These are phyloP conservation scores for Fusarium tanahbumbuense DNA, from an alignment of 2,329 filamentous ascomycete genomes.

Conservation along the genomic window DNA sequence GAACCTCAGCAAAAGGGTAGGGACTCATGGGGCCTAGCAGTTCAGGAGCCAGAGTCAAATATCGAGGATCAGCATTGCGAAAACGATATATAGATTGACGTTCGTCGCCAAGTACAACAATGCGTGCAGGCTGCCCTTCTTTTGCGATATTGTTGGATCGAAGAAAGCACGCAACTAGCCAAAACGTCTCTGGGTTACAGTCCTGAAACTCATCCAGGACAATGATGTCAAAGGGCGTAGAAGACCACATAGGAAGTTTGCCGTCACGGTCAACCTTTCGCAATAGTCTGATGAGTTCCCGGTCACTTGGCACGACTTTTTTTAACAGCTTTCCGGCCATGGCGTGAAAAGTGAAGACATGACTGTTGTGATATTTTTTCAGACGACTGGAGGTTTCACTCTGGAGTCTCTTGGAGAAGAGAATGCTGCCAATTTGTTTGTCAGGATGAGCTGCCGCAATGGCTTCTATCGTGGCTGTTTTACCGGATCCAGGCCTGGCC, in stretches of 20 bases:
- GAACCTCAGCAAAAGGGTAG: conserved; percentile 32
- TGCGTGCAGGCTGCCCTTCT: conserved; percentile 26
- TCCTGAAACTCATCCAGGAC: conserved; percentile 51
- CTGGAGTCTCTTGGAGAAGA: conserved; percentile 46
- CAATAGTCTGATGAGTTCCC: conserved; percentile 21
- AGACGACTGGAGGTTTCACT: conserved; percentile 43
- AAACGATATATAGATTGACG: conserved; percentile 48
- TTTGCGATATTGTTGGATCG: conserved; percentile 31
- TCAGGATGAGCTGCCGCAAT: conserved; percentile 43
- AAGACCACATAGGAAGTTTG: conserved; percentile 38
- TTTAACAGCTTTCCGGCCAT: conserved; percentile 41
- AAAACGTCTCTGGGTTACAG: conserved; percentile 46
- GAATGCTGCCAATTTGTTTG: conserved; percentile 39
- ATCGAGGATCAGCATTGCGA: conserved; percentile 46
- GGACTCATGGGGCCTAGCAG: conserved; percentile 37
- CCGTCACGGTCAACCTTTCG: background rate
- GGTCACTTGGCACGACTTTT: conserved; percentile 30
- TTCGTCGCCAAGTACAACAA: conserved; percentile 49
- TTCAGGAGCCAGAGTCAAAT: conserved; percentile 41
- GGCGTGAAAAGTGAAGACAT: conserved; percentile 46
- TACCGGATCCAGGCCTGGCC: conserved; percentile 50
- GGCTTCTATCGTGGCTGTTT: conserved; percentile 49
- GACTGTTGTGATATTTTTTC: conserved; percentile 26
- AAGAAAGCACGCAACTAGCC: conserved; percentile 44
- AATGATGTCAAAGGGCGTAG: conserved; percentile 47